Percentiles rank a stretch among this genome's conserved stretches.
Conservation (phyloP, 2,329 filamentous ascomycete species). For the Cadophora luteo-olivacea region DNA sequence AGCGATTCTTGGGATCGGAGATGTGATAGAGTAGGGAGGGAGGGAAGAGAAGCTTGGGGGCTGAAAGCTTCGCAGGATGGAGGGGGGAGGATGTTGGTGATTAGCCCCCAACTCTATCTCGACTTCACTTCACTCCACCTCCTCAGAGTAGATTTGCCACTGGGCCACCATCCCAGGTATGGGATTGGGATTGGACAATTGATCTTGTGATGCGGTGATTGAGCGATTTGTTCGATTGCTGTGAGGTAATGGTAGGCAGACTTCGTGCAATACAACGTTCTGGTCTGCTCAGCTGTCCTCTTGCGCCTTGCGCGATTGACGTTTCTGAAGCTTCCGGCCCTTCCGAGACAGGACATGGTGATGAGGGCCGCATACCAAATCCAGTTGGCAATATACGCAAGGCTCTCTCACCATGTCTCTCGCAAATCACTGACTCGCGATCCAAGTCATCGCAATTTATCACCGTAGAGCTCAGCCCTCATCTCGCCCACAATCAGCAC, state of each 20-base stretch:
- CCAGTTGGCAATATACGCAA: not conserved
- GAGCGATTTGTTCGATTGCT: not conserved
- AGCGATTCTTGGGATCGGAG: not conserved
- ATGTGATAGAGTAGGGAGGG: slow-evolving; percentile 1
- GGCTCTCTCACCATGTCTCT: not conserved
- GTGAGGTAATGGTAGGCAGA: not conserved
- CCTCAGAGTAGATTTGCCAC: not conserved
- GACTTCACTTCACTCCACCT: not conserved
- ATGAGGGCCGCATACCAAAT: not conserved
- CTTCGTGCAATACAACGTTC: not conserved
- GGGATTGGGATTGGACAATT: slow-evolving; percentile 12
- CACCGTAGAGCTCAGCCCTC: slow-evolving; percentile 8
- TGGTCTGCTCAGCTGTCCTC: not conserved
- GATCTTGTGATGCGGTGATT: not conserved
- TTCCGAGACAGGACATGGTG: not conserved
- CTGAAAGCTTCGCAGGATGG: not conserved
- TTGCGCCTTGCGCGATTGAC: not conserved
- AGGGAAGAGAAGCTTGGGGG: not conserved
- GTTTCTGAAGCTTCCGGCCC: not conserved
- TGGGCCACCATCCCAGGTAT: not conserved
- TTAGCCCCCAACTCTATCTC: slow-evolving; percentile 20
- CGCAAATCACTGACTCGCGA: not conserved
- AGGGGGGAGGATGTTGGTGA: not conserved
- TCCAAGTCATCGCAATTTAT: not conserved
- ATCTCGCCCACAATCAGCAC: not conserved